Conservation (phyloP, 306 rosid species). For the Cucumis sativus region DNA sequence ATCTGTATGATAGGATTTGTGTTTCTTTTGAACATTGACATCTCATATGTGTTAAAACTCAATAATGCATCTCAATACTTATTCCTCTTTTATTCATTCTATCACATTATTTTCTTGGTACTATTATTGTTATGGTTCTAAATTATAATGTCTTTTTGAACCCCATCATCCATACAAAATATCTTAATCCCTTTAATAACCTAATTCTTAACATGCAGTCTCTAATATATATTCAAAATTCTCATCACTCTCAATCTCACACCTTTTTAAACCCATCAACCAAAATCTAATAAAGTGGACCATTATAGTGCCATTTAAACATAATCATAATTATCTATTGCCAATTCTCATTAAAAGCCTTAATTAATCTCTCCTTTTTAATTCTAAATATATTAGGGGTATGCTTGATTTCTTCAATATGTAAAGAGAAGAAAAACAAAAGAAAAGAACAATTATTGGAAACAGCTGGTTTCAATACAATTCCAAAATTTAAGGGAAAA, state of each 20-base stretch:
- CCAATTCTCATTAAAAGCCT: background rate
- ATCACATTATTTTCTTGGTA: background rate
- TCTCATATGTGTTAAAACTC: background rate
- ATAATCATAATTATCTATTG: background rate
- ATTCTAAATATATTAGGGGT: background rate
- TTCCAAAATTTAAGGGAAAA: too few species aligned
- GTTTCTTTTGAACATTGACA: background rate
- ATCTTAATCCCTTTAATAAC: background rate
- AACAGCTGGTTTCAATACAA: too few species aligned
- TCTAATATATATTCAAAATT: background rate
- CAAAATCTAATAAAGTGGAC: background rate
- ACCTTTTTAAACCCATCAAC: background rate
- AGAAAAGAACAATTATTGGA: too few species aligned
- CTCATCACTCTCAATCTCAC: background rate
- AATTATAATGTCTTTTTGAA: conserved; percentile 2
- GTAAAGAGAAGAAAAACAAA: background rate
- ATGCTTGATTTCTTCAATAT: background rate
- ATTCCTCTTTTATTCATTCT: background rate
- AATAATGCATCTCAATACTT: background rate
- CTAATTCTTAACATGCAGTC: background rate
- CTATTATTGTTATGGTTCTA: background rate
- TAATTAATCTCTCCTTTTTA: too few species aligned
- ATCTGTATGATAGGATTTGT: conserved; percentile 6
- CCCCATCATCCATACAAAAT: background rate
- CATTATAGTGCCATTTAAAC: background rate